A percentile compares a stretch with the other conserved stretches of the same genome.
phyloP scores from a whole-genome alignment of 2,329 filamentous ascomycete genomes.

The Exophiala lecanii-corni region DNA sequence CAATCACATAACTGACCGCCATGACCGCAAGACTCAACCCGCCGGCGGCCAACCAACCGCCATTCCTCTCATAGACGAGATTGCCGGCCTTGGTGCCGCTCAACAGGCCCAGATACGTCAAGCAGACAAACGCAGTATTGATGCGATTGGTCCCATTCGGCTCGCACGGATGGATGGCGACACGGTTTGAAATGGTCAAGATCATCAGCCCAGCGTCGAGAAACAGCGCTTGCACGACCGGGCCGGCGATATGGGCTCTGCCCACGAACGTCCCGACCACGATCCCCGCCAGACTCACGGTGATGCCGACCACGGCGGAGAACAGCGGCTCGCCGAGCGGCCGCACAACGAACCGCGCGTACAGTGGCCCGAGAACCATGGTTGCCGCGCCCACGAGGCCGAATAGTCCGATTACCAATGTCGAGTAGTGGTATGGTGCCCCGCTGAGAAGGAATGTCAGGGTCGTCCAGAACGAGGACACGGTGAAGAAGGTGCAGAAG shows the following conservation, averaged over 20 bases:
- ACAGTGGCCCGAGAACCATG: slow-evolving; percentile 63
- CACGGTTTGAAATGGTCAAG: slow-evolving; percentile 66
- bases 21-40: slow-evolving; percentile 54
- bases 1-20: slow-evolving; percentile 44
- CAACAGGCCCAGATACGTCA: slow-evolving; percentile 68
- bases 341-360: slow-evolving; percentile 48
- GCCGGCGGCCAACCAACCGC: slow-evolving; percentile 53
- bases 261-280: slow-evolving; percentile 65
- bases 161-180: slow-evolving; percentile 66
- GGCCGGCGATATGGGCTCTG: slow-evolving; percentile 60
- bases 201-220: slow-evolving; percentile 69
- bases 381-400: slow-evolving; percentile 68
- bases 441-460: slow-evolving; percentile 71
- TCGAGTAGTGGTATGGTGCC: slow-evolving; percentile 62
- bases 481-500: slow-evolving; percentile 57
- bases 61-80: slow-evolving; percentile 47
- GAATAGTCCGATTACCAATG: slow-evolving; percentile 69
- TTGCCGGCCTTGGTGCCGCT: slow-evolving; percentile 60
- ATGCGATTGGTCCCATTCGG: slow-evolving; percentile 67
- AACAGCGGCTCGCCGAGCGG: slow-evolving; percentile 54
- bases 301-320: slow-evolving; percentile 59
- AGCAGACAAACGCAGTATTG: slow-evolving; percentile 77
- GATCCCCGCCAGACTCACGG: slow-evolving; percentile 56
- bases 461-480: slow-evolving; percentile 68
- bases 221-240: slow-evolving; percentile 64